Percentiles rank a stretch among this genome's conserved stretches.
These are phyloP conservation scores for Oryza meyeriana DNA, from an alignment of 176 grass and related monocot species.

Conservation along the genomic window DNA sequence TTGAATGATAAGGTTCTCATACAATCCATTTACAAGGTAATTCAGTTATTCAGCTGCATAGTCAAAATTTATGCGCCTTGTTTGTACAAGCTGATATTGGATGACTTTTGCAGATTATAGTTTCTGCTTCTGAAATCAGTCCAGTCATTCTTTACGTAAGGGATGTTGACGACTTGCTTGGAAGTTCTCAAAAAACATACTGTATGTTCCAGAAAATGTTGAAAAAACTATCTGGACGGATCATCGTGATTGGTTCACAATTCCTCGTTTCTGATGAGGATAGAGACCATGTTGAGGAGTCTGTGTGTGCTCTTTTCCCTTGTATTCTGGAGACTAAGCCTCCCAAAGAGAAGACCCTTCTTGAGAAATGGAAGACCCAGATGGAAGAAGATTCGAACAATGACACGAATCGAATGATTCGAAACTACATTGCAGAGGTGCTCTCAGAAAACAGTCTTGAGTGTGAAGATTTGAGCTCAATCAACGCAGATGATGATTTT, in stretches of 20 bases:
- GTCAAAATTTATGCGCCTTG: neutral
- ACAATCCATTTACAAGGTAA: constrained; percentile 78
- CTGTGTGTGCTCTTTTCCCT: constrained; percentile 60
- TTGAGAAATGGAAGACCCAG: constrained; percentile 66
- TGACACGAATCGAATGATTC: constrained; percentile 31
- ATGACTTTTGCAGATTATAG: constrained; percentile 46
- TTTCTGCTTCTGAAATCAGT: constrained; percentile 46
- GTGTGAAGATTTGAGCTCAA: constrained; percentile 70
- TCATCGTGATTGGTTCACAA: constrained; percentile 80
- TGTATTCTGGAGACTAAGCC: constrained; percentile 69
- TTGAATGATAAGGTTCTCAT: constrained; percentile 69
- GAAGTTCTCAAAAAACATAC: constrained; percentile 44
- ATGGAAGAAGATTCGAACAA: constrained; percentile 62
- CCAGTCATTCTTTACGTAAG: constrained; percentile 79
- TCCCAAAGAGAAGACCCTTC: constrained; percentile 53
- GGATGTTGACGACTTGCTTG: constrained; percentile 56
- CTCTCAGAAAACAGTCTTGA: constrained; percentile 64
- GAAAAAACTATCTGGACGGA: constrained; percentile 55
- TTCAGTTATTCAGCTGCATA: constrained; percentile 14
- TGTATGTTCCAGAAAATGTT: constrained; percentile 75
- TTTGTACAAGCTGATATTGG: constrained; percentile 28
- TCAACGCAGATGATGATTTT: constrained; percentile 46
- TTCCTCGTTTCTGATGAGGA: constrained; percentile 43
- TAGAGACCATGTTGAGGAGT: constrained; percentile 37
- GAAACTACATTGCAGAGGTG: constrained; percentile 46